Conservation (phyloP, 768 basidiomycete species). For the Hemileccinum impolitum region DNA sequence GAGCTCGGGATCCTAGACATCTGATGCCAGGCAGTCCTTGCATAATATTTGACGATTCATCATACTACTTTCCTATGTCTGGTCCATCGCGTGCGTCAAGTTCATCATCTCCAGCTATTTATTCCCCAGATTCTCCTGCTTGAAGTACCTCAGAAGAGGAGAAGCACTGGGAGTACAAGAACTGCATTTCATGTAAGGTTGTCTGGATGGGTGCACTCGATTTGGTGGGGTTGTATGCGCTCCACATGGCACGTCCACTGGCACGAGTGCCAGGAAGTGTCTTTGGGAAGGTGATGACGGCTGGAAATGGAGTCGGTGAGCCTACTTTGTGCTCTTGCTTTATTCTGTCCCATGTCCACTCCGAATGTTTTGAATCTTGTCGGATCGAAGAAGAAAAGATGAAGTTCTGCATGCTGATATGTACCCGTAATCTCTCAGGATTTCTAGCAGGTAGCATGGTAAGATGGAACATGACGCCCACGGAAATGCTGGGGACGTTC, state of each 20-base stretch:
- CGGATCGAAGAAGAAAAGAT: neutral
- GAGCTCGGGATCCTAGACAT: too few species aligned
- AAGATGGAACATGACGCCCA: constrained; percentile 30
- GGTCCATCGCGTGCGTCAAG: constrained; percentile 14
- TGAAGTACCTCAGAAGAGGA: constrained; percentile 3
- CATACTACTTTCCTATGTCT: constrained; percentile 12
- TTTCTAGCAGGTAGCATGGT: constrained; percentile 29
- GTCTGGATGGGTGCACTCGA: constrained; percentile 64
- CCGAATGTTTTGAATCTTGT: neutral
- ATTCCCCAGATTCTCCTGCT: constrained; percentile 1
- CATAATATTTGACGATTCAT: too few species aligned
- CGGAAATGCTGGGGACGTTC: constrained; percentile 20
- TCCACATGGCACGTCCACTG: constrained; percentile 60
- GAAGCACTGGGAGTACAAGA: constrained; percentile 31
- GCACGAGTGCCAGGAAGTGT: constrained; percentile 59
- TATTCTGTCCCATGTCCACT: neutral
- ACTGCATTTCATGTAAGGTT: constrained; percentile 69
- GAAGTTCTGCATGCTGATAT: neutral
- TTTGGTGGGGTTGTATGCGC: constrained; percentile 63
- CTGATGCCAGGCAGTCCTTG: too few species aligned
- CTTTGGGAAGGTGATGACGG: constrained; percentile 59
- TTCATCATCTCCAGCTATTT: neutral
- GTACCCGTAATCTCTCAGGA: constrained; percentile 9
- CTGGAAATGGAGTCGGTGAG: constrained; percentile 61
- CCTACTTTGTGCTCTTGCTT: neutral